These are phyloP conservation scores for Blastomyces percursus DNA, from an alignment of 2,329 filamentous ascomycete species.

Conservation along the genomic window DNA sequence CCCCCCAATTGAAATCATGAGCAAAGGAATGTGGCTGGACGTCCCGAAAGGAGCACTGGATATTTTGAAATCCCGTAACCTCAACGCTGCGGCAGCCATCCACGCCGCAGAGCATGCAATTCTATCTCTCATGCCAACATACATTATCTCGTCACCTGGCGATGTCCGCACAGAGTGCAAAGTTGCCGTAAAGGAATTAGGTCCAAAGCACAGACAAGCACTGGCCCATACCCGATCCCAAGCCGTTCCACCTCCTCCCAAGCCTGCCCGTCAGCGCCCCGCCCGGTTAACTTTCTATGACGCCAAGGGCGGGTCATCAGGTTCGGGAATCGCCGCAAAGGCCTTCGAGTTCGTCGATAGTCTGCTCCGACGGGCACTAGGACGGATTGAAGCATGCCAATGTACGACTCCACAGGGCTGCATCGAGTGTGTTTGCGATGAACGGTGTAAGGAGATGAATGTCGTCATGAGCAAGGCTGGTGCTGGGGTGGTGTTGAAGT, in stretches of 20 bases:
- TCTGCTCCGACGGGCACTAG: constrained; percentile 63
- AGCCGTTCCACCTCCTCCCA: constrained; percentile 24
- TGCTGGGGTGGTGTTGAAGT: constrained; percentile 67
- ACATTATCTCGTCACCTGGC: constrained; percentile 78
- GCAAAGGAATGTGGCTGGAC: constrained; percentile 93
- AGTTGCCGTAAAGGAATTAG: constrained; percentile 75
- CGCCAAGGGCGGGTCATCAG: constrained; percentile 73
- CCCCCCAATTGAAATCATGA: constrained; percentile 72
- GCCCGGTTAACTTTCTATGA: constrained; percentile 91
- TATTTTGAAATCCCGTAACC: constrained; percentile 58
- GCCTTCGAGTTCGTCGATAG: constrained; percentile 86
- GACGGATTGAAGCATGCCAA: constrained; percentile 62
- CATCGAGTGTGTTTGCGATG: constrained; percentile 78
- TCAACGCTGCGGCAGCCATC: constrained; percentile 81
- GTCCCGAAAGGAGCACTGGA: constrained; percentile 68
- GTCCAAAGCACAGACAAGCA: constrained; percentile 35
- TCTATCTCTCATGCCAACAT: constrained; percentile 76
- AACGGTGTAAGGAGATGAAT: constrained; percentile 75
- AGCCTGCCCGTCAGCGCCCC: constrained; percentile 59
- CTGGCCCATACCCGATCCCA: constrained; percentile 5
- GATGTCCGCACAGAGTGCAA: constrained; percentile 96
- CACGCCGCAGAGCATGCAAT: constrained; percentile 92
- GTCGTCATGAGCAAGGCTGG: constrained; percentile 91
- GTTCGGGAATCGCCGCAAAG: constrained; percentile 79
- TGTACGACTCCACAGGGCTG: constrained; percentile 63